Base-by-base conservation (phyloP, 257 asterid species). In the Solanum piurae region DNA sequence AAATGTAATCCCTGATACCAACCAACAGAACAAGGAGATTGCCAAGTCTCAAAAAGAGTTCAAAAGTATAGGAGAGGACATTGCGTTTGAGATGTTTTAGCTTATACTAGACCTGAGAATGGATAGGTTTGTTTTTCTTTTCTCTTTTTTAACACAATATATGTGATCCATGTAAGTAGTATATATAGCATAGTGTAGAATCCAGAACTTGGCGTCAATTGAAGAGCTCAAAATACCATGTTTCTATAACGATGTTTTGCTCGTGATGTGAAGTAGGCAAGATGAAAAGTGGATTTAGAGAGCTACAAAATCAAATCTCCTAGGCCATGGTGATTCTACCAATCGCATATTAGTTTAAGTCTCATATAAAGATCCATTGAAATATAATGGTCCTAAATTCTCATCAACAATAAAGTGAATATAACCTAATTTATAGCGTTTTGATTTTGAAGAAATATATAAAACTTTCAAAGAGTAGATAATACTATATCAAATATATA, bases 31-130 rank as follows among this genome's bases (percentile, higher is more conserved):
- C 62, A 88, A 89, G 86, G 90, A 90, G 86, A 89, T 40, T 25
- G 82, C 71, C 44, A 89, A 88, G 87, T 86, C 87, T 62, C 83
- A 60, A 16, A 89, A 88, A 87, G 92, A 88, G 76, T 84, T 76
- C 88, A 85, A 85, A 64, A 85, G 89, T 13, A 76, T 80, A 87
- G 90, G 36, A 83, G 93, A 91, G 83, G 89, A 89, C 83, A 83
- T 86, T 88, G 93, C 62, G 77, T 91, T 91, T 87, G 92, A 91
- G 75, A 91, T 89, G 91, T 91, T 91, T 89, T 91, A 91, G 89
- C n/a, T 73, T 71, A 69, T 49, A 31, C 44, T 10, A 80, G 85
- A 29, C 16, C 69, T 80, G 85, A 80, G 69, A 80, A 46, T 46
- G 85, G 40, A 49, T 80, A 29, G 69, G 29, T 9, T 49, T 49